A percentile compares a stretch with the other conserved stretches of the same genome.
Evolutionary conservation across 306 rosid species (phyloP).

Genomic region (Pueraria montana): DNA sequence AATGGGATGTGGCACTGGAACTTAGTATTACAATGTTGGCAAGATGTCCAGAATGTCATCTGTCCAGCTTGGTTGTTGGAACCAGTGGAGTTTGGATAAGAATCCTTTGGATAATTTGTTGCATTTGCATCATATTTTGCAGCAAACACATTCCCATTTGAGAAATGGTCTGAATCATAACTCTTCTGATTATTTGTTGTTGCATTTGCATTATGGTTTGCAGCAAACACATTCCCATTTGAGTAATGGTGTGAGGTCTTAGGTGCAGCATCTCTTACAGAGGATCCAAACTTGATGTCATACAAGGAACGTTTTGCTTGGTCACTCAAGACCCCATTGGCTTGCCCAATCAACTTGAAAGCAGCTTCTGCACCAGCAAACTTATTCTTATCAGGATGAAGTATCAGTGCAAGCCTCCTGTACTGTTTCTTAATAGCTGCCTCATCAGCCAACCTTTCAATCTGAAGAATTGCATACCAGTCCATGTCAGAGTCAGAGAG

Average conservation of each 20-base stretch:
- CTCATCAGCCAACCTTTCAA: conserved; percentile 57
- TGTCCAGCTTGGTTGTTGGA: conserved; percentile 45
- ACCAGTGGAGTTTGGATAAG: too few relatives aligned
- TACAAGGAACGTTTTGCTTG: too few relatives aligned
- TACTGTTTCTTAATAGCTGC: conserved; percentile 72
- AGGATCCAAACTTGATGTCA: too few relatives aligned
- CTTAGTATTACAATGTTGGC: conserved; percentile 60
- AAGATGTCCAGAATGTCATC: conserved; percentile 73
- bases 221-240: conserved; percentile 45
- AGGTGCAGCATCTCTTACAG: conserved; percentile 49
- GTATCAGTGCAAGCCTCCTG: conserved; percentile 80
- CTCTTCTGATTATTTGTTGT: conserved; percentile 46
- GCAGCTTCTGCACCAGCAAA: conserved; percentile 94
- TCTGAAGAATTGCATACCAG: conserved; percentile 84
- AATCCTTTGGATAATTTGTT: too few relatives aligned
- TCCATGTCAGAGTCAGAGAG: conserved; percentile 59
- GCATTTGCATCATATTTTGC: too few relatives aligned
- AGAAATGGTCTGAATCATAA: conserved; percentile 39
- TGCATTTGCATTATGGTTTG: conserved; percentile 43
- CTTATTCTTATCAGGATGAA: conserved; percentile 95
- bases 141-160: conserved; percentile 49
- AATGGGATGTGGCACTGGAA: conserved; percentile 50
- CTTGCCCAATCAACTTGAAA: too few relatives aligned
- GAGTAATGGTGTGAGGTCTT: conserved; percentile 53
- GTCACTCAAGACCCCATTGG: too few relatives aligned